Base-by-base conservation (phyloP, 1,284 basidiomycete genomes). In the Gomphus bonarii region DNA sequence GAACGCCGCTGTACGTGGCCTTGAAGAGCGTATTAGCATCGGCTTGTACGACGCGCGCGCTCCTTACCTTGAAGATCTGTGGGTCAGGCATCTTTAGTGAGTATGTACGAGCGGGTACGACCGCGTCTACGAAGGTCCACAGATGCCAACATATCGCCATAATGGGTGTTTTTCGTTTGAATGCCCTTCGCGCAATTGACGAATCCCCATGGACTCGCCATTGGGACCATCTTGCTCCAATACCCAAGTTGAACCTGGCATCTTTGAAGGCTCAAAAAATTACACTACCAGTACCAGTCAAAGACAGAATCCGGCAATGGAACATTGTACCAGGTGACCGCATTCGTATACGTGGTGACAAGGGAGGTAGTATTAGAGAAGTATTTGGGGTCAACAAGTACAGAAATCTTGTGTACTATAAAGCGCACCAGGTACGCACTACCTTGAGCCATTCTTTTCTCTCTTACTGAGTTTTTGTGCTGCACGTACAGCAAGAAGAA, bases 1-100 rank as follows among this genome's bases (percentile, higher is more conserved):
- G 88, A 62, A 91, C 89, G 57, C 88, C 88, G 71, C 88, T 91
- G 68, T 91, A 91, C 25, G 88, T 91, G 61, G 88, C 88, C 88
- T 91, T 65, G 33, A 55, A 63, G 25, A 20, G 36, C 33, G 40
- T 42, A 53, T 47, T 33, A 52, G 36, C n/a, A 40, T 43, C 38
- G 40, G 18, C 57, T 50, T 43, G 49, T 36, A 43, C 35, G 47
- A 57, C 48, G 40, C 36, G 40, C 40, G 38, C 36, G 40, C 25
- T 33, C 25, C 50, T 36, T 33, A 47, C 43, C 40, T 44, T 61
- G 42, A 58, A 55, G 10, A 54, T 43, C 42, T 22, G 44, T 38
- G 43, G 51, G 20, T 57, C 55, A 28, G 55, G 55, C 50, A 52
- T 54, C 20, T 50, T 35, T 31, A 40, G 20, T 35, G 33, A 20